A percentile compares a stretch with the other conserved stretches of the same genome.
Evolutionary conservation across 106 monocot species (phyloP).

Genomic region (Dendrobium catenatum): DNA sequence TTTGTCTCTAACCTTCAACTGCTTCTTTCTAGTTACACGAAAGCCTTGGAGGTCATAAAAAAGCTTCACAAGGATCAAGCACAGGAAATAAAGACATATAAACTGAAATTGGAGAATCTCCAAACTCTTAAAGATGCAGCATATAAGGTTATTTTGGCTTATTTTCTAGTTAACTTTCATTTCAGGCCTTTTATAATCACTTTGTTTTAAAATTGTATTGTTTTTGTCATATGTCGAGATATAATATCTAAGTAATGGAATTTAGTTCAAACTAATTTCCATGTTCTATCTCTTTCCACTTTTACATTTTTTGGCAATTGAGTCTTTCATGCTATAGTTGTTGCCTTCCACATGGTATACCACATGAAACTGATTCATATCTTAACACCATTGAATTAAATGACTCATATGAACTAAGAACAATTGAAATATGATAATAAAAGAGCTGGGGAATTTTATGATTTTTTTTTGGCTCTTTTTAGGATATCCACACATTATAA

Average conservation of each 20-base stretch:
- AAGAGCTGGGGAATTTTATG: background rate
- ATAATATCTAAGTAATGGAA: background rate
- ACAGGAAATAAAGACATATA: slow-evolving; percentile 96
- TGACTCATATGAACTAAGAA: background rate
- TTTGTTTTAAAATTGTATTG: background rate
- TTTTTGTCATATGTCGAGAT: background rate
- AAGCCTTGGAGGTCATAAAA: slow-evolving; percentile 95
- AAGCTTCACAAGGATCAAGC: slow-evolving; percentile 98
- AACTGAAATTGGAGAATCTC: slow-evolving; percentile 85
- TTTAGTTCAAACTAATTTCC: background rate
- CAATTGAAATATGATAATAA: background rate
- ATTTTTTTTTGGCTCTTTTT: background rate
- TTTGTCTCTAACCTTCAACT: background rate
- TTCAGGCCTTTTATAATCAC: background rate
- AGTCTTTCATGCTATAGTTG: background rate
- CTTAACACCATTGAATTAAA: background rate
- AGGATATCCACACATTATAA: background rate
- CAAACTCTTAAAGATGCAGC: slow-evolving; percentile 97
- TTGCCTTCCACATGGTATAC: background rate
- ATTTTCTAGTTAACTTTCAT: background rate
- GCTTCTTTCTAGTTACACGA: slow-evolving; percentile 56
- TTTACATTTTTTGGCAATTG: background rate
- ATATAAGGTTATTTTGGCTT: slow-evolving; percentile 48
- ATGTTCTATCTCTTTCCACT: background rate
- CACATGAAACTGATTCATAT: background rate